A percentile compares a stretch with the other conserved stretches of the same genome.
These are phyloP conservation scores for Aspergillus phoenicis DNA, from an alignment of 2,329 filamentous ascomycete genomes.

Conservation along the genomic window DNA sequence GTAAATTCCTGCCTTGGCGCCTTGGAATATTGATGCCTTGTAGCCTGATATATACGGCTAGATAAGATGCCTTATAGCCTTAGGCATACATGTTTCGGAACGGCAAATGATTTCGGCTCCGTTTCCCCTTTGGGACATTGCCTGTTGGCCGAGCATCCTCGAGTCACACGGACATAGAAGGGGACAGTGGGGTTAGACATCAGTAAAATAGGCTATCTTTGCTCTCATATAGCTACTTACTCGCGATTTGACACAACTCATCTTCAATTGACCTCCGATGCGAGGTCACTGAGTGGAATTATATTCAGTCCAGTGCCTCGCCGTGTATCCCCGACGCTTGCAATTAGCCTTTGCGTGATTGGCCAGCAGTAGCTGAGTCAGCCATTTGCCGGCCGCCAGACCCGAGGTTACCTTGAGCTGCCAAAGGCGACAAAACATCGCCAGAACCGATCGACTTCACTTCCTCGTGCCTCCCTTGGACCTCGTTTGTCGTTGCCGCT, in stretches of 20 bases:
- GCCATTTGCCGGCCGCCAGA: slow-evolving; percentile 34
- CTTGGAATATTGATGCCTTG: neutral
- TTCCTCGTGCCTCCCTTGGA: slow-evolving; percentile 19
- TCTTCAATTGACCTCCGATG: neutral
- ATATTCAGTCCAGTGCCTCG: slow-evolving; percentile 19
- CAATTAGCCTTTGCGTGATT: slow-evolving; percentile 39
- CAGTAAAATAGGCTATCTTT: too few relatives aligned
- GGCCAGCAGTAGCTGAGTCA: slow-evolving; percentile 33
- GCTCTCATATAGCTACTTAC: too few relatives aligned
- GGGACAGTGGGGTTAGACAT: neutral
- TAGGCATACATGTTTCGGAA: slow-evolving; percentile 5
- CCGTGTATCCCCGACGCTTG: slow-evolving; percentile 45
- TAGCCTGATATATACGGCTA: neutral
- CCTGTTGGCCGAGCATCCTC: neutral
- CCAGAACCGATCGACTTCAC: slow-evolving; percentile 11
- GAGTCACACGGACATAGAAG: slow-evolving; percentile 6
- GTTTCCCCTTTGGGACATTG: slow-evolving; percentile 18
- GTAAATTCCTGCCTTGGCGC: neutral
- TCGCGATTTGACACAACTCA: too few relatives aligned
- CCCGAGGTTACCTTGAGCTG: slow-evolving; percentile 38
- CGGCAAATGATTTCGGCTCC: slow-evolving; percentile 17
- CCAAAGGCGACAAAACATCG: slow-evolving; percentile 29
- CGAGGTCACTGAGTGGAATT: slow-evolving; percentile 7
- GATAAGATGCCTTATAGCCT: neutral
- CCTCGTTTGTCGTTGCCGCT: slow-evolving; percentile 26